These are phyloP conservation scores for Phytophthora syringae DNA, from an alignment of 352 stramenopile species.

Conservation along the genomic window DNA sequence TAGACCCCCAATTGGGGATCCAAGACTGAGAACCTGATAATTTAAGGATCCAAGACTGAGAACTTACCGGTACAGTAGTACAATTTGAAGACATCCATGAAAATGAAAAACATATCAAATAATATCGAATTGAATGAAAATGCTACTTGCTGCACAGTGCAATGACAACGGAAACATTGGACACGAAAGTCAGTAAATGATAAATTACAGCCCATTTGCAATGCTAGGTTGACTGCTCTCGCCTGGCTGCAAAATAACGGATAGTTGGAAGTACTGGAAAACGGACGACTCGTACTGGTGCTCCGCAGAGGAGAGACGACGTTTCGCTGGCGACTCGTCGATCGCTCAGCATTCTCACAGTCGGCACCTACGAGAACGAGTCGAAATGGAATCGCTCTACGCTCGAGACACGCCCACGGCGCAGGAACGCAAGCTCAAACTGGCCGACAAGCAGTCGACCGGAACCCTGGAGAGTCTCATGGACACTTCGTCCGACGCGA, in stretches of 20 bases:
- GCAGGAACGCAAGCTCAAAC: conserved; percentile 27
- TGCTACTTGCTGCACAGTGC: too few relatives aligned
- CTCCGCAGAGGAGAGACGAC: conserved; percentile 15
- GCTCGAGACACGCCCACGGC: conserved; percentile 38
- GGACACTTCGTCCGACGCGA: conserved; percentile 14
- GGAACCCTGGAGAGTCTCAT: conserved; percentile 17
- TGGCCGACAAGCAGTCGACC: conserved; percentile 7
- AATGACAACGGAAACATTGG: too few relatives aligned
- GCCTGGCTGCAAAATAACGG: not conserved
- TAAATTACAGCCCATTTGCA: too few relatives aligned
- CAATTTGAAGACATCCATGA: too few relatives aligned
- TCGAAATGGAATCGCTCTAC: conserved; percentile 43
- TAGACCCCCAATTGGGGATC: not conserved
- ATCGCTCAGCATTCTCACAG: conserved; percentile 8
- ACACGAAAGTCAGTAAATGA: too few relatives aligned
- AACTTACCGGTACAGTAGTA: too few relatives aligned
- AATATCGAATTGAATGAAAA: too few relatives aligned
- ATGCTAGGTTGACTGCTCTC: too few relatives aligned
- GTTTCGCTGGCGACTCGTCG: conserved; percentile 25
- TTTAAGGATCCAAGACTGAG: too few relatives aligned
- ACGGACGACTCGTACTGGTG: not conserved
- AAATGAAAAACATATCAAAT: too few relatives aligned
- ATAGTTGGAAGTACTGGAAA: not conserved
- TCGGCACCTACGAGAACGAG: conserved; percentile 9
- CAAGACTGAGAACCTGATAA: too few relatives aligned